Conservation (phyloP, 441 rosid genomes). For the Adansonia grandidieri region DNA sequence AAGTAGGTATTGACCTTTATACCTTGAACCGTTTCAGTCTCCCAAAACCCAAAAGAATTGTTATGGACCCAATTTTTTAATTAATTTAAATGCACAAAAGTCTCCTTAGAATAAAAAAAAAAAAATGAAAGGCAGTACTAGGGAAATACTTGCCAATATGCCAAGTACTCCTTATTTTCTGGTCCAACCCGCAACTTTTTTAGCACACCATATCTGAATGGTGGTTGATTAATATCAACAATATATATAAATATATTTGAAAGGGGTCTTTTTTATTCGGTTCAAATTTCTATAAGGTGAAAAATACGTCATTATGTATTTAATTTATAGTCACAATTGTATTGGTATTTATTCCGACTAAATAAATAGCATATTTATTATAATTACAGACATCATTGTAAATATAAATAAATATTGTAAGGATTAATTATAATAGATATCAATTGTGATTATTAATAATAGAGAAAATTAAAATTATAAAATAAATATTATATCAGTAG, state of each 20-base stretch:
- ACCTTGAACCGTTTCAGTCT: not conserved
- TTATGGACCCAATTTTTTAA: not conserved
- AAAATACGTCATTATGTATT: not conserved
- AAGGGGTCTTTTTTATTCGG: not conserved
- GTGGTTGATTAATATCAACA: not conserved
- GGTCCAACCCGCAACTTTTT: conserved; percentile 7
- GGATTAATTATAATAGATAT: too few relatives aligned
- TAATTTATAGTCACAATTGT: too few relatives aligned
- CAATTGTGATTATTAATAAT: too few relatives aligned
- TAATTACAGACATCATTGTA: too few relatives aligned
- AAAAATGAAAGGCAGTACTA: too few relatives aligned
- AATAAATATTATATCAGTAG: too few relatives aligned
- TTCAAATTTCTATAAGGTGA: not conserved
- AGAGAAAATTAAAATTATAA: too few relatives aligned
- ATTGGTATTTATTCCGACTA: too few relatives aligned
- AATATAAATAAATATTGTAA: too few relatives aligned
- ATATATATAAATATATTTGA: too few relatives aligned
- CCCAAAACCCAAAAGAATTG: not conserved
- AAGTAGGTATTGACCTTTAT: not conserved
- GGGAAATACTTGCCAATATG: not conserved
- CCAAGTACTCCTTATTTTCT: not conserved
- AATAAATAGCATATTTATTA: too few relatives aligned
- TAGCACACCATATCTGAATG: conserved; percentile 5
- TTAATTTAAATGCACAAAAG: not conserved
- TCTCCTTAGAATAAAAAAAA: not conserved